These are phyloP conservation scores for Solanum pinnatisectum DNA, from an alignment of 257 asterid genomes.

Conservation along the genomic window DNA sequence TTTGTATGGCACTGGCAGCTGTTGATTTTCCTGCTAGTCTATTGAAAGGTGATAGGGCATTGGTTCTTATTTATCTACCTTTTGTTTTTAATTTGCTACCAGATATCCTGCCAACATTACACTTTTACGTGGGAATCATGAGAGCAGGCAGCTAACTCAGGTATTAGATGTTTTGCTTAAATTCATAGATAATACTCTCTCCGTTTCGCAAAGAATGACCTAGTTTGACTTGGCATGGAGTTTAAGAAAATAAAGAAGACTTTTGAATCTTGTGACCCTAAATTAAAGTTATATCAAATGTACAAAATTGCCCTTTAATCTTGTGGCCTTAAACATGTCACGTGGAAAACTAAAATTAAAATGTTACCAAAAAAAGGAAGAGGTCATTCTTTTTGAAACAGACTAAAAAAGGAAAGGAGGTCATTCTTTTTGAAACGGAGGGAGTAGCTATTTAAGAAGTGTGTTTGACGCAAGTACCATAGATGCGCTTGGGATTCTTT, in stretches of 20 bases:
- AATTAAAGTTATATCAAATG: no score
- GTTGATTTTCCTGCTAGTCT: not conserved
- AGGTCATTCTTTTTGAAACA: no score
- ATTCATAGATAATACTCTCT: not conserved
- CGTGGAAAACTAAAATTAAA: no score
- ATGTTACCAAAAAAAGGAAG: no score
- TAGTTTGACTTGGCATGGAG: no score
- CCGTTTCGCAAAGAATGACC: no score
- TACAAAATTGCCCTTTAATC: no score
- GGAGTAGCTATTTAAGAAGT: not conserved
- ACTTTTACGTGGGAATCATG: conserved; percentile 96
- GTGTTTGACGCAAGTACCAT: not conserved
- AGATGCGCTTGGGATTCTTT: not conserved
- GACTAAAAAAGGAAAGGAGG: no score
- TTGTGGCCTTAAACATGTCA: no score
- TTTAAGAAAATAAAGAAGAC: no score
- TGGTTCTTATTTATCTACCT: not conserved
- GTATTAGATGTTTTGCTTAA: conserved; percentile 20
- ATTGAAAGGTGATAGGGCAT: not conserved
- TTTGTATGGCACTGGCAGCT: not conserved
- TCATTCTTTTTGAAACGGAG: no score
- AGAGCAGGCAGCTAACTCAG: conserved; percentile 96
- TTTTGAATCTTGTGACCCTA: no score
- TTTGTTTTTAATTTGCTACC: conserved; percentile 17
- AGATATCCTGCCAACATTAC: conserved; percentile 96